Base-by-base conservation (phyloP, 2,329 filamentous ascomycete species). In the Colletotrichum lupini region DNA sequence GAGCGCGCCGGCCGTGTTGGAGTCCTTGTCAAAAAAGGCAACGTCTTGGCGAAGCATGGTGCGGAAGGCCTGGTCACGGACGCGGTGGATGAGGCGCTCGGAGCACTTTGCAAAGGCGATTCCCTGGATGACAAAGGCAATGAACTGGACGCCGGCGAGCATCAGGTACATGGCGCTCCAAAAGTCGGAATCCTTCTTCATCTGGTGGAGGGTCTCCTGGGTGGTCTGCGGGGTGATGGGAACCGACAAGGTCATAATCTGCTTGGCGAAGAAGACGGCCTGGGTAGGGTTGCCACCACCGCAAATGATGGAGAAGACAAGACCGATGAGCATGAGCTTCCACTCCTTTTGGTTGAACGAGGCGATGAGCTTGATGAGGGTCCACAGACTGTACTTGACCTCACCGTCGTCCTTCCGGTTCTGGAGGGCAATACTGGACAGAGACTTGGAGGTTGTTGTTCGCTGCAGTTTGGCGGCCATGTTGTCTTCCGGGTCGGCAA, bases 21-120 rank as follows among this genome's bases (percentile, higher is more conserved):
- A 93, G 75, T 97, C 94, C 57, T 88, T 88, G 81, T 98, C 97
- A 77, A 98, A 99, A 82, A 95, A 98, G 32, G 91, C 87, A 72
- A 98, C 95, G 75, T 98, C 97, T 82, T 98, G 96, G 76, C 95
- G 93, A 64, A 98, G 90, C 85, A 98, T 95, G 28, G 92, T 88
- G 37, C 95, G 89, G 86, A 99, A 98, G 7, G 95, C 93, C 70
- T 87, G 87, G 81, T 97, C 92, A 77, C 97, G 91, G 1, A 96
- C 94, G 24, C 95, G 92, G 80, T 94, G 94, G 67, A 98, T 90
- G 28, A 98, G 89, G 53, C 91, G 89, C 84, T 97, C 94, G n/a
- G 95, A 97, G 84, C 94, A 95, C 78, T 91, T 92, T 22, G 95
- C 95, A 77, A 98, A 95, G 2, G 92, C 86, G 64, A 93, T 78